Percentiles rank a stretch among this genome's conserved stretches.
phyloP scores from a whole-genome alignment of 2,329 filamentous ascomycete genomes.

The Aciculosporium take region DNA sequence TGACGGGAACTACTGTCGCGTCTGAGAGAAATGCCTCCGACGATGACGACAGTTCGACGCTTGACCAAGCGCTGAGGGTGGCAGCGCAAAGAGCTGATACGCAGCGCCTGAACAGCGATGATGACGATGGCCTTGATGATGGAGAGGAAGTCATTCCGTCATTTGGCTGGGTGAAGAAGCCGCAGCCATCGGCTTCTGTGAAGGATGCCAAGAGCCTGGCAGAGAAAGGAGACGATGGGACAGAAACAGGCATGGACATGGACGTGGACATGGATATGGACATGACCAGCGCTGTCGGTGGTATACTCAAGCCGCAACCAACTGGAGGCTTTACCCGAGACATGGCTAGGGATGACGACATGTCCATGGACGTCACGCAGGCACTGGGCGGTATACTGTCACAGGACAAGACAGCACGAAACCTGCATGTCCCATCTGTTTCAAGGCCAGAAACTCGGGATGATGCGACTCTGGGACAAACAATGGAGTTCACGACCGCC shows the following conservation, averaged over 20 bases:
- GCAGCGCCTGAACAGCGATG: conserved; percentile 39
- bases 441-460: conserved; percentile 10
- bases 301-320: conserved; percentile 32
- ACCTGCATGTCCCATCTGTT: not conserved
- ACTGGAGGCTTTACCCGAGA: conserved; percentile 27
- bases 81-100: conserved; percentile 66
- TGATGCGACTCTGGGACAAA: conserved; percentile 21
- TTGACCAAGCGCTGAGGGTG: conserved; percentile 65
- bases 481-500: conserved; percentile 73
- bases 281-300: conserved; percentile 39
- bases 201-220: conserved; percentile 14
- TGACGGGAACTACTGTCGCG: conserved; percentile 52
- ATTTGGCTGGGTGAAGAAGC: conserved; percentile 59
- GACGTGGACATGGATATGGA: conserved; percentile 34
- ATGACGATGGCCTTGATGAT: conserved; percentile 41
- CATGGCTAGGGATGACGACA: conserved; percentile 42
- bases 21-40: conserved; percentile 50
- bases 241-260: conserved; percentile 21
- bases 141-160: conserved; percentile 61
- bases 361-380: conserved; percentile 90
- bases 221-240: conserved; percentile 19
- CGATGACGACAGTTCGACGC: conserved; percentile 49
- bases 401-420: conserved; percentile 13
- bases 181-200: conserved; percentile 6
- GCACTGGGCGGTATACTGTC: conserved; percentile 67